These are phyloP conservation scores for Solanum virginianum DNA, from an alignment of 257 asterid genomes.

Conservation along the genomic window DNA sequence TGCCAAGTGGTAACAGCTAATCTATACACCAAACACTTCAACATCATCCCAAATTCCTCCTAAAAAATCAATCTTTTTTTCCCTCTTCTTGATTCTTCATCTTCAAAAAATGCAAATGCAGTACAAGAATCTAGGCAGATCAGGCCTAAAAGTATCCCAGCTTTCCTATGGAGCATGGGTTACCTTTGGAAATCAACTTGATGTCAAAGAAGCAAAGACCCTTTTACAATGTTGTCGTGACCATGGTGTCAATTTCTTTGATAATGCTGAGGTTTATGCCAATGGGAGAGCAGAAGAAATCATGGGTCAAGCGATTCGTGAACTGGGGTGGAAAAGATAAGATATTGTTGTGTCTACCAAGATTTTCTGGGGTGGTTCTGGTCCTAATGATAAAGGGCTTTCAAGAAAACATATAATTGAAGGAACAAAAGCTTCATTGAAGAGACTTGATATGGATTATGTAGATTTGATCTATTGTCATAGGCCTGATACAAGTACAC, in stretches of 20 bases:
- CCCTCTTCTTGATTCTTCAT: background rate
- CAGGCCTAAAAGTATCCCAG: conserved; percentile 93
- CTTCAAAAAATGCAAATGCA: conserved; percentile 36
- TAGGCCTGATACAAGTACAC: conserved; percentile 69
- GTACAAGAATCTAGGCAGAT: conserved; percentile 82
- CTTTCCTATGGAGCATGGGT: conserved; percentile 96
- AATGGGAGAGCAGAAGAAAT: conserved; percentile 96
- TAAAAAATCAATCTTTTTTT: background rate
- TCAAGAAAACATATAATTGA: conserved; percentile 85
- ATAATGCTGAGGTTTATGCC: conserved; percentile 97
- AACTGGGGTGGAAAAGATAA: conserved; percentile 89
- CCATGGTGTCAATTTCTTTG: conserved; percentile 87
- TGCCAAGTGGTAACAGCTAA: background rate
- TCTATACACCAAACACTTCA: background rate
- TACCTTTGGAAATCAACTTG: conserved; percentile 92
- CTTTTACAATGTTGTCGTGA: conserved; percentile 95
- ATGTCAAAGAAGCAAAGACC: conserved; percentile 84
- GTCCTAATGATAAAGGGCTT: conserved; percentile 91
- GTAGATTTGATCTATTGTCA: conserved; percentile 79
- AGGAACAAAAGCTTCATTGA: conserved; percentile 68
- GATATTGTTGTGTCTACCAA: conserved; percentile 84
- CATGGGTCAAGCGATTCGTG: conserved; percentile 98
- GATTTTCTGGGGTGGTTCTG: conserved; percentile 99
- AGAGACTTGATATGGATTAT: conserved; percentile 84
- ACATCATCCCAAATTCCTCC: background rate